Percentiles rank a stretch among this genome's conserved stretches.
Evolutionary conservation across 1,284 basidiomycete genomes (phyloP).

Genomic region (Ceratobasidium sp.): DNA sequence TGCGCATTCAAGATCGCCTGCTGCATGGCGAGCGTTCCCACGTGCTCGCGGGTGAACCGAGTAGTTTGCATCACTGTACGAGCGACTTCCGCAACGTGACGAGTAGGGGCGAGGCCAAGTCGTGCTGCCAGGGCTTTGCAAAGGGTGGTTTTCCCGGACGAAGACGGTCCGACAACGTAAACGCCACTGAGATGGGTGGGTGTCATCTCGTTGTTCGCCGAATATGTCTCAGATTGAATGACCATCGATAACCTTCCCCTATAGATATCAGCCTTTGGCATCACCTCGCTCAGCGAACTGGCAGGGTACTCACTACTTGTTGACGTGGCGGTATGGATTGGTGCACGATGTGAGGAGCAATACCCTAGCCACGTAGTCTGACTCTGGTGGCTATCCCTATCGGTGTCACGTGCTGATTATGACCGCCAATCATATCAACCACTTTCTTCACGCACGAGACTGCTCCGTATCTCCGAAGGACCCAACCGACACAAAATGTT

Average conservation of each 20-base stretch:
- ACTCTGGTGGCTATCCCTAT: slow-evolving; percentile 21
- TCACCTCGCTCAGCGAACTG: neutral
- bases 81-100: slow-evolving; percentile 67
- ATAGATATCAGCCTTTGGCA: neutral
- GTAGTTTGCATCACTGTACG: slow-evolving; percentile 65
- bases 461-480: no score
- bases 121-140: slow-evolving; percentile 62
- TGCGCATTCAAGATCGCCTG: slow-evolving; percentile 69
- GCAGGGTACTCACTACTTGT: neutral
- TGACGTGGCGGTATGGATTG: neutral
- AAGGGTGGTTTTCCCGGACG: slow-evolving; percentile 74
- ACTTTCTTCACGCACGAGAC: neutral
- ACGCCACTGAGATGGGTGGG: slow-evolving; percentile 32
- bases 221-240: neutral
- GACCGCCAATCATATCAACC: neutral
- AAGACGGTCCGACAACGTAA: slow-evolving; percentile 70
- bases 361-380: slow-evolving; percentile 14
- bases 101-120: neutral
- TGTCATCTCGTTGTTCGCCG: neutral
- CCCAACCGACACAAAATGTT: neutral
- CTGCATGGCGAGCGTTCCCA: slow-evolving; percentile 69
- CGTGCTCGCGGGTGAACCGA: slow-evolving; percentile 66
- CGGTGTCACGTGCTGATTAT: neutral
- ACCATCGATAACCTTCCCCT: neutral
- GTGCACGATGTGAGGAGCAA: neutral